phyloP scores from a whole-genome alignment of 2,329 filamentous ascomycete species.

The Sclerotinia sclerotiorum region DNA sequence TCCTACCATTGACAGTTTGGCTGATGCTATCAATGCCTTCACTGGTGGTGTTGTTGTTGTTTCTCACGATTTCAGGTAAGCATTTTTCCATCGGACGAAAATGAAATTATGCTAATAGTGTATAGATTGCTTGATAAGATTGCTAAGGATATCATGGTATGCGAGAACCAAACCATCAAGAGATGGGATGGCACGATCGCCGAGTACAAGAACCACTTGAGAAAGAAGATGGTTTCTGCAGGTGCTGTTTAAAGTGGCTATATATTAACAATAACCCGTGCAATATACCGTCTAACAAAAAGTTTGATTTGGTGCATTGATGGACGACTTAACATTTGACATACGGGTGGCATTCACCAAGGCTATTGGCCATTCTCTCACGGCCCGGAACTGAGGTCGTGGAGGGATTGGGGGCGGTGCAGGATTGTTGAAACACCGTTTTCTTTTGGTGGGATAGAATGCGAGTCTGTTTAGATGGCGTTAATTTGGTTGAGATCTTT shows the following conservation, averaged over 20 bases:
- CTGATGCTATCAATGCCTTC: conserved; percentile 93
- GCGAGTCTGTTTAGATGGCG: conserved; percentile 35
- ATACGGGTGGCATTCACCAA: conserved; percentile 6
- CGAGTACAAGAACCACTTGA: conserved; percentile 96
- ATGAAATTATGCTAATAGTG: conserved; percentile 40
- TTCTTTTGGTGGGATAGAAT: conserved; percentile 33
- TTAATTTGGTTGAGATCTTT: conserved; percentile 15
- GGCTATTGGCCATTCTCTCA: background rate
- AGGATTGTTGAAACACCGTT: conserved; percentile 17
- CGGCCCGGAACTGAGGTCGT: conserved; percentile 16
- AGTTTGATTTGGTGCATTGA: conserved; percentile 23
- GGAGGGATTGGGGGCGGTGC: conserved; percentile 24
- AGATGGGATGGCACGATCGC: conserved; percentile 87
- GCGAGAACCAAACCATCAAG: conserved; percentile 93
- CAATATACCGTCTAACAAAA: conserved; percentile 14
- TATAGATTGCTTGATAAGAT: conserved; percentile 93
- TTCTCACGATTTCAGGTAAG: conserved; percentile 97
- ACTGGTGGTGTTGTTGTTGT: conserved; percentile 97
- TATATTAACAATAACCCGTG: background rate
- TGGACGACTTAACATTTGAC: conserved; percentile 2
- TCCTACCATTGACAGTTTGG: conserved; percentile 94
- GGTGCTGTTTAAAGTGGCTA: conserved; percentile 71
- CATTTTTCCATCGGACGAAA: conserved; percentile 15
- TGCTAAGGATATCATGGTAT: conserved; percentile 98
- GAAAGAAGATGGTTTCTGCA: conserved; percentile 95